A percentile compares a stretch with the other conserved stretches of the same genome.
phyloP scores from a whole-genome alignment of 1,139 yeast species.

The Arxiozyma heterogenica region DNA sequence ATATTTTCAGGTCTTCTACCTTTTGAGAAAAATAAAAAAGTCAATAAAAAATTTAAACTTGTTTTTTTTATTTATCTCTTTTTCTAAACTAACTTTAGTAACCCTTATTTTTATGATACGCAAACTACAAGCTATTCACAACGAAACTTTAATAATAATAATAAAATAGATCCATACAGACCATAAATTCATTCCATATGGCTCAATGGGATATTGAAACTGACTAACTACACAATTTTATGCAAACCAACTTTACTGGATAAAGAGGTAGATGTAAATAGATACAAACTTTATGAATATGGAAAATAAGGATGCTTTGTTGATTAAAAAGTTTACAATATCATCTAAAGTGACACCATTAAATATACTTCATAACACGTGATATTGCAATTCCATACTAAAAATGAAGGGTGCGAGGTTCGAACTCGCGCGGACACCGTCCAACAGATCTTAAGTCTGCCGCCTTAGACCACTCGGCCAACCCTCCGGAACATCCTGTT shows the following conservation, averaged over 20 bases:
- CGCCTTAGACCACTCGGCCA: too few species aligned
- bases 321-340: too few species aligned
- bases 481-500: too few species aligned
- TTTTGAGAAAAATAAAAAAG: too few species aligned
- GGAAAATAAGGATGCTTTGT: too few species aligned
- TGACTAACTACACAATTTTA: not conserved
- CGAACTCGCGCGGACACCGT: constrained; percentile 72
- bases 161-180: not conserved
- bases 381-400: too few species aligned
- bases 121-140: not conserved
- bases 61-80: not conserved
- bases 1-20: not conserved
- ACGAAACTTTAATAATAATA: too few species aligned
- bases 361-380: too few species aligned
- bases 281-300: too few species aligned
- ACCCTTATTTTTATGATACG: not conserved
- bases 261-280: too few species aligned
- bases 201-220: not conserved
- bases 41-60: not conserved
- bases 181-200: not conserved
- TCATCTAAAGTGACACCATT: too few species aligned
- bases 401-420: constrained; percentile 71
- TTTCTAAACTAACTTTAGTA: not conserved
- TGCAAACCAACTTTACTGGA: not conserved
- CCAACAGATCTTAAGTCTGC: constrained; percentile 28